Conservation (phyloP, 345 rosid species). For the Bretschneidera sinensis region DNA sequence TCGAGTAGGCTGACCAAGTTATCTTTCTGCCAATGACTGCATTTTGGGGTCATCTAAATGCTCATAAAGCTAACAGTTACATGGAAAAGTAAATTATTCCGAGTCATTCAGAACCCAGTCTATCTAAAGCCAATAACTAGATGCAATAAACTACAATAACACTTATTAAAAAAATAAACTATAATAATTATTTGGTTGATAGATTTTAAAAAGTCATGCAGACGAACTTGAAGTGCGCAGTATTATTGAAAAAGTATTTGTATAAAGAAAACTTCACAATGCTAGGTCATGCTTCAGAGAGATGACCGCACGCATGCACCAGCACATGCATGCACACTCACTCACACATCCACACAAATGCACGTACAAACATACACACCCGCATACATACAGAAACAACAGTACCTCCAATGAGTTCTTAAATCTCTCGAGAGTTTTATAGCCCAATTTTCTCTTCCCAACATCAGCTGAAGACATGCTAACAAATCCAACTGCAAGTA, state of each 20-base stretch:
- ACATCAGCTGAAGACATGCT: slow-evolving; percentile 81
- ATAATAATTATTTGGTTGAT: too few species aligned
- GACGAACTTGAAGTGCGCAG: too few species aligned
- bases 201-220: too few species aligned
- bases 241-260: too few species aligned
- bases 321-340: not conserved
- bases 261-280: not conserved
- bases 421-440: slow-evolving; percentile 63
- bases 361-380: not conserved
- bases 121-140: not conserved
- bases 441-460: slow-evolving; percentile 75
- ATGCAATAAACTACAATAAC: too few species aligned
- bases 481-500: slow-evolving; percentile 81
- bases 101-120: not conserved
- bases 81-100: too few species aligned
- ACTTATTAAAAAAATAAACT: too few species aligned
- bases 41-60: not conserved
- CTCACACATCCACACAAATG: not conserved
- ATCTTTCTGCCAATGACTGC: not conserved
- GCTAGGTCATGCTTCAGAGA: not conserved
- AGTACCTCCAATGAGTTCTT: slow-evolving; percentile 71
- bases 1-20: too few species aligned
- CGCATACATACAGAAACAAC: slow-evolving; percentile 9
- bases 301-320: not conserved
- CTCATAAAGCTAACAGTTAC: not conserved